These are phyloP conservation scores for Phaeoacremonium minimum DNA, from an alignment of 2,329 filamentous ascomycete genomes.

Conservation along the genomic window DNA sequence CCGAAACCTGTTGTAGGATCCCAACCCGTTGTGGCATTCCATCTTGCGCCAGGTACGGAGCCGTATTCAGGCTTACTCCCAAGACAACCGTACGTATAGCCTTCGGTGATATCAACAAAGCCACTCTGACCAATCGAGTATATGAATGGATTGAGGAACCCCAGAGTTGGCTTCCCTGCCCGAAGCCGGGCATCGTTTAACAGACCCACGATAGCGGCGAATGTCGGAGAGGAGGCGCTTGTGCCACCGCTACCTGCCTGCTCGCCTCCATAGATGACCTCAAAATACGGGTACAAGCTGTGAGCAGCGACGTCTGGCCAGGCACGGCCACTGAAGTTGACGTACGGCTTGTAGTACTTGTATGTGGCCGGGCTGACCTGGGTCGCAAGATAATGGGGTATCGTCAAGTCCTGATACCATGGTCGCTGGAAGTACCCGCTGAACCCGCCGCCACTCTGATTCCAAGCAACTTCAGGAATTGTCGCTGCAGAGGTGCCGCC, in stretches of 20 bases:
- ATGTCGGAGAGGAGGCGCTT: conserved; percentile 45
- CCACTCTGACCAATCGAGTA: conserved; percentile 10
- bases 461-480: conserved; percentile 45
- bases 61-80: conserved; percentile 3
- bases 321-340: conserved; percentile 21
- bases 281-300: conserved; percentile 20
- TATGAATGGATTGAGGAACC: conserved; percentile 32
- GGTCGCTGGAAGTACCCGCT: conserved; percentile 40
- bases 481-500: conserved; percentile 48
- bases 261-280: conserved; percentile 2
- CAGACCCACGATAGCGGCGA: conserved; percentile 47
- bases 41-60: conserved; percentile 6
- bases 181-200: conserved; percentile 46
- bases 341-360: conserved; percentile 43
- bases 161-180: conserved; percentile 32
- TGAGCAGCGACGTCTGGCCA: conserved; percentile 27
- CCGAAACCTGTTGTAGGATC: conserved; percentile 9
- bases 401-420: conserved; percentile 39
- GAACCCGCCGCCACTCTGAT: conserved; percentile 49
- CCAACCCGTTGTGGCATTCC: conserved; percentile 8
- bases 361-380: conserved; percentile 27
- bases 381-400: conserved; percentile 33
- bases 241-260: conserved; percentile 1
- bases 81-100: conserved; percentile 4
- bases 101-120: conserved; percentile 14